Conservation (phyloP, 345 rosid species). For the Eucalyptus pauciflora region DNA sequence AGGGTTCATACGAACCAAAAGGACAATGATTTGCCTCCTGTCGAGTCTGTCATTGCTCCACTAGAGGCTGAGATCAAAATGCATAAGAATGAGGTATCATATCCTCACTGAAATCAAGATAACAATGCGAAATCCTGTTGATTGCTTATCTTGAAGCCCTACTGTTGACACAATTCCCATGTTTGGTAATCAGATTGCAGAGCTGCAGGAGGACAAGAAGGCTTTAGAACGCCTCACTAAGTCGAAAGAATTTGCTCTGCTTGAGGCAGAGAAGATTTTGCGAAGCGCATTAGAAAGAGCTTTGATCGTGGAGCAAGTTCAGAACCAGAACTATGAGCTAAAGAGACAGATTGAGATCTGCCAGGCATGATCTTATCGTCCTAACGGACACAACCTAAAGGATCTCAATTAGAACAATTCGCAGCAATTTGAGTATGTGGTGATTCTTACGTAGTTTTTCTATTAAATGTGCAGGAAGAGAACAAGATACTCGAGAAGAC, state of each 20-base stretch:
- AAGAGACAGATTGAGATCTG: conserved; percentile 83
- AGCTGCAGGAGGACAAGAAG: conserved; percentile 72
- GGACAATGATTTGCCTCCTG: conserved; percentile 53
- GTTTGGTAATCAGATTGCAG: conserved; percentile 30
- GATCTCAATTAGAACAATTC: neutral
- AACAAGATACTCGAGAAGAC: conserved; percentile 82
- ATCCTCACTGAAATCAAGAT: neutral
- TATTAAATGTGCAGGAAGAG: conserved; percentile 50
- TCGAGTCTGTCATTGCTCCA: conserved; percentile 71
- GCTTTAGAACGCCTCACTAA: conserved; percentile 84
- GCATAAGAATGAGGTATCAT: conserved; percentile 58
- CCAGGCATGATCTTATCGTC: conserved; percentile 23
- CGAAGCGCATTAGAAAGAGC: conserved; percentile 88
- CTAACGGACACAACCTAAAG: neutral
- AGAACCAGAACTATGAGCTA: conserved; percentile 82
- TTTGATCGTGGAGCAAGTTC: conserved; percentile 87
- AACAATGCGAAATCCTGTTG: neutral
- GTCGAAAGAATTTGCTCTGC: conserved; percentile 72
- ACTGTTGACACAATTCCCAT: neutral
- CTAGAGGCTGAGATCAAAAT: conserved; percentile 76
- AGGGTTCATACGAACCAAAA: conserved; percentile 58
- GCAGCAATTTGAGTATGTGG: neutral
- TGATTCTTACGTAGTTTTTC: neutral
- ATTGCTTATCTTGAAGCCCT: neutral
- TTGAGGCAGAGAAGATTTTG: conserved; percentile 87